phyloP scores from a whole-genome alignment of 1,284 basidiomycete species.

The Cystobasidium sp. region DNA sequence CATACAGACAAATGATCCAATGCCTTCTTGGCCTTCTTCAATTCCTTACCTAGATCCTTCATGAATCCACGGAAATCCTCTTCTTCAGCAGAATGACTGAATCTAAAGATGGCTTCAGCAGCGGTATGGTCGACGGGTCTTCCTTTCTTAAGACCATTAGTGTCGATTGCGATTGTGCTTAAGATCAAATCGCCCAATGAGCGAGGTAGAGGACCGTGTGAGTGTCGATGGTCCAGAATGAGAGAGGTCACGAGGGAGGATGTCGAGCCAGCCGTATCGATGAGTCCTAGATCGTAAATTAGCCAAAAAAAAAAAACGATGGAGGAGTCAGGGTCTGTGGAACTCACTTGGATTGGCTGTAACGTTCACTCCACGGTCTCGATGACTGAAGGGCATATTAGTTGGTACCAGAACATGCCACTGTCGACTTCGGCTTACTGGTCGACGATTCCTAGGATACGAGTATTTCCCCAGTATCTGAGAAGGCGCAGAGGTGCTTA shows the following conservation, averaged over 20 bases:
- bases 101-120: conserved; percentile 32
- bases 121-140: conserved; percentile 15
- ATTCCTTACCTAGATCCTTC: conserved; percentile 50
- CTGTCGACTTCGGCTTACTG: conserved; percentile 41
- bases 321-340: conserved; percentile 39
- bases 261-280: conserved; percentile 52
- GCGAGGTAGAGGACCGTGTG: conserved; percentile 54
- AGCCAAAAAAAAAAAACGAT: conserved; percentile 50
- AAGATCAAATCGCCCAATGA: conserved; percentile 54
- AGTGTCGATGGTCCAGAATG: conserved; percentile 53
- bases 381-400: conserved; percentile 4
- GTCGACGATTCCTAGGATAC: conserved; percentile 53
- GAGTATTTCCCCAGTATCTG: conserved; percentile 45
- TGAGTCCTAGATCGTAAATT: conserved; percentile 45
- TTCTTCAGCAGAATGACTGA: conserved; percentile 40
- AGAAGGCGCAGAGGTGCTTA: not conserved
- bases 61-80: conserved; percentile 48
- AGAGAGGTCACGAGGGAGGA: conserved; percentile 52
- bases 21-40: conserved; percentile 53
- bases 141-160: conserved; percentile 51
- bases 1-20: conserved; percentile 53
- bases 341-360: conserved; percentile 20
- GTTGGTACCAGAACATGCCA: not conserved
- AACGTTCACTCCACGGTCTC: conserved; percentile 25
- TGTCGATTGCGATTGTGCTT: conserved; percentile 55